phyloP scores from a whole-genome alignment of 2,329 filamentous ascomycete species.

The Venturia carpophila region DNA sequence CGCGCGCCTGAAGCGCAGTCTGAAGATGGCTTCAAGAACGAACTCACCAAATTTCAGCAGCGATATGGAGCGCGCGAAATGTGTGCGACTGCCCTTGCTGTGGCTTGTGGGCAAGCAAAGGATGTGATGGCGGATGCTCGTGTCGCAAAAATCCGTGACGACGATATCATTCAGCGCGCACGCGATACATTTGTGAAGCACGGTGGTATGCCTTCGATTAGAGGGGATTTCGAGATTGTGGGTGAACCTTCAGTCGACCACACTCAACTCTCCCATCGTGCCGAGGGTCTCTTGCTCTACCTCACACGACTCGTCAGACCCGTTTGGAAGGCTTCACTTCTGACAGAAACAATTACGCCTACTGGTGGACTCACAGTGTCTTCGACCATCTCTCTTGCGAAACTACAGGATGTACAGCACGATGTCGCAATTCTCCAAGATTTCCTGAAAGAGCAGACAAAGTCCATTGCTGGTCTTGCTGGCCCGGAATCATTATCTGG shows the following conservation, averaged over 20 bases:
- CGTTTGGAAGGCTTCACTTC: slow-evolving; percentile 76
- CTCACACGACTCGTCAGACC: slow-evolving; percentile 79
- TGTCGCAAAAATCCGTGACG: slow-evolving; percentile 64
- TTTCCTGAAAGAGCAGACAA: slow-evolving; percentile 81
- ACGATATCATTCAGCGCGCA: slow-evolving; percentile 76
- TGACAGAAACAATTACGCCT: slow-evolving; percentile 47
- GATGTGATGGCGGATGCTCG: slow-evolving; percentile 68
- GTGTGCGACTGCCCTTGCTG: slow-evolving; percentile 81
- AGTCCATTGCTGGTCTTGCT: slow-evolving; percentile 88
- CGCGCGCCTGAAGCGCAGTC: slow-evolving; percentile 48
- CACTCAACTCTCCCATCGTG: slow-evolving; percentile 78
- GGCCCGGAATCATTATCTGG: slow-evolving; percentile 78
- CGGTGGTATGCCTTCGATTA: slow-evolving; percentile 77
- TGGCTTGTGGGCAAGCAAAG: slow-evolving; percentile 87
- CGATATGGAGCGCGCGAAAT: slow-evolving; percentile 85
- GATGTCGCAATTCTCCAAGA: slow-evolving; percentile 69
- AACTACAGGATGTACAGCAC: slow-evolving; percentile 69
- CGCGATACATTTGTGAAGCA: slow-evolving; percentile 85
- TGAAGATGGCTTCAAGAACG: slow-evolving; percentile 71
- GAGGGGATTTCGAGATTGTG: slow-evolving; percentile 60
- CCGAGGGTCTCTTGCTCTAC: slow-evolving; percentile 82
- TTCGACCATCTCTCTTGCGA: slow-evolving; percentile 58
- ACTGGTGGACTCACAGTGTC: slow-evolving; percentile 55
- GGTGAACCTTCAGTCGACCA: slow-evolving; percentile 59
- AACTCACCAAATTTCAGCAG: slow-evolving; percentile 75